A percentile compares a stretch with the other conserved stretches of the same genome.
These are phyloP conservation scores for Elaeis guineensis DNA, from an alignment of 176 grass and related monocot genomes.

Conservation along the genomic window DNA sequence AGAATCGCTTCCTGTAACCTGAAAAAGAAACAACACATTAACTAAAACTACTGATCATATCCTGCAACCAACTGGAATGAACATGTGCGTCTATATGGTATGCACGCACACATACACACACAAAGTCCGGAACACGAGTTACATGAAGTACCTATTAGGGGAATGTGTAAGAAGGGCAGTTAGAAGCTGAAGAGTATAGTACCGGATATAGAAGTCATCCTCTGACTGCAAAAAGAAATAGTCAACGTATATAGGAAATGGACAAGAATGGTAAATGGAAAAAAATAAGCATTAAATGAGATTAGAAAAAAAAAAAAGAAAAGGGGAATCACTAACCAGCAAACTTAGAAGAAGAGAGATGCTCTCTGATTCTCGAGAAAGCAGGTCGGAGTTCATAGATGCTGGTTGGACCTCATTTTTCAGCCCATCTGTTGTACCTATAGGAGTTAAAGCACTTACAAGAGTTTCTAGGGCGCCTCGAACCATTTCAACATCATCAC, in stretches of 20 bases:
- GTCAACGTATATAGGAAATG: neutral
- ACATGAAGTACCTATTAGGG: conserved; percentile 60
- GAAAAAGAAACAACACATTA: conserved; percentile 25
- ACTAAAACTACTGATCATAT: conserved; percentile 13
- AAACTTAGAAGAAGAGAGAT: conserved; percentile 89
- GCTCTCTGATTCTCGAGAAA: conserved; percentile 89
- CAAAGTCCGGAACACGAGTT: no score
- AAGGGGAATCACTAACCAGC: conserved; percentile 43
- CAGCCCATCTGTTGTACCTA: conserved; percentile 47
- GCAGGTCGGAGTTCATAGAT: conserved; percentile 75
- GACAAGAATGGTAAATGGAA: no score
- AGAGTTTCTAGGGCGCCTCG: conserved; percentile 87
- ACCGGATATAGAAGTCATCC: conserved; percentile 97
- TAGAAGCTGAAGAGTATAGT: conserved; percentile 96
- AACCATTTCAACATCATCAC: conserved; percentile 88
- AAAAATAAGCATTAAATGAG: neutral
- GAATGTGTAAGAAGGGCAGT: conserved; percentile 92
- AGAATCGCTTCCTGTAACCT: conserved; percentile 97
- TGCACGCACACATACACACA: no score
- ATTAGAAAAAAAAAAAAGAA: conserved; percentile 9
- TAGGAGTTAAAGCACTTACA: conserved; percentile 65
- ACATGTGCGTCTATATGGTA: no score
- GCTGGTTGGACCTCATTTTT: conserved; percentile 86
- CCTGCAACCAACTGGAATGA: conserved; percentile 15
- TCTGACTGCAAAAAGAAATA: conserved; percentile 63